Evolutionary conservation across 2,329 filamentous ascomycete genomes (phyloP), one percentile per base, ranked within the genome.

Genomic region (Neospermospora avenae): DNA sequence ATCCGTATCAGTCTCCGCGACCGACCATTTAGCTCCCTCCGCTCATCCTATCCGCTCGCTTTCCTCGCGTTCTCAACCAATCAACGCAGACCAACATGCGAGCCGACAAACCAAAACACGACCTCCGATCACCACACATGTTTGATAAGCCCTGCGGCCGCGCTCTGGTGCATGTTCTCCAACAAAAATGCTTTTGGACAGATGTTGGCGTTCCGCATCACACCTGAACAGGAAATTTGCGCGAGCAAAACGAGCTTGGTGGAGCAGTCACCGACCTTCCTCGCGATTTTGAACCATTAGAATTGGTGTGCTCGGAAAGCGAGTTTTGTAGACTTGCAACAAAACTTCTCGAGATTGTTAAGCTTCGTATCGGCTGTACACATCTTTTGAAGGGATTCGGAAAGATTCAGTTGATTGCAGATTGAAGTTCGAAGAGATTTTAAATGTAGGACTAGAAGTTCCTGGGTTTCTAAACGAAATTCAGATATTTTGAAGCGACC

Each of bases 261-360:
- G 35, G 34, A 42, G 20, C 13, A 22, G 51, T 54, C 35, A 16
- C 35, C 35, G 35, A 42, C 7, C 20, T 28, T 22, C 14, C 7
- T 54, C 51, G 51, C 35, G 20, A 25, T 42, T 41, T 42, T 54
- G 18, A 42, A 54, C 51, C 51, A 41, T 39, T 54, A 24, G 22
- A 5, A 49, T 37, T 57, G 55, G 44, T 34, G 25, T 7, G 53
- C 53, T 55, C 53, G 53, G 39, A 55, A 55, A 45, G 37, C 53
- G 31, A 55, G 53, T n/a, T 55, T 54, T 54, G 51, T 54, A 54
- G 51, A 54, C 18, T 34, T 54, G 51, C 51, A 54, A 54, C 51
- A 54, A 54, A 54, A 41, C 1, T 54, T 28, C n/a, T 39, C 13
- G 18, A n/a, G 1, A 10, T 37, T 18, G 39, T 35, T 25, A 7